Evolutionary conservation across 306 rosid species (phyloP), one percentile per base, ranked within the genome.

Genomic region (Trifolium subterraneum): DNA sequence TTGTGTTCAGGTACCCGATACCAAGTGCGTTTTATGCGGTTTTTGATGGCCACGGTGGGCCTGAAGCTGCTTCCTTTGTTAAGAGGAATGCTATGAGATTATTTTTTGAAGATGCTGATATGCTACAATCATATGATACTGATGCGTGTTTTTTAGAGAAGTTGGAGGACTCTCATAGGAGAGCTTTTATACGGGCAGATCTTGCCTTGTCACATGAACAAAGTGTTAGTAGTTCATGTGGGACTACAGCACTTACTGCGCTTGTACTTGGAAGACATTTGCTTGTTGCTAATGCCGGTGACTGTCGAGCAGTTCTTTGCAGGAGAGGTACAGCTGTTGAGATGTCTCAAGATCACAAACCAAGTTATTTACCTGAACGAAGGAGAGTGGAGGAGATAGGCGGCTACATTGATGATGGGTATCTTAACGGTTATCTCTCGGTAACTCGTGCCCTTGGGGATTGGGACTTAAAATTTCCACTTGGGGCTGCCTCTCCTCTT

Each of bases 41-140:
- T 59, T 90, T 94, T 75, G 98, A 94, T 62, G 98, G 98, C 45
- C 98, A 94, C 55, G 97, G 89, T 19, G 98, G 98, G n/a, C 90
- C 96, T 50, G 88, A 86, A 10, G 98, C 97, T 29, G 97, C 98
- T 71, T 66, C 90, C 19, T 94, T 84, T 82, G 72, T 94, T 60
- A 91, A 91, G 84, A 88, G 82, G 80, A 82, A 91, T 81, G 96
- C 93, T 3, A 78, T 88, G 90, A 87, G 77, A 78, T 79, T 94
- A 29, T 94, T 94, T 64, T 90, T 94, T 64, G 83, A 90, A 86
- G 98, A 94, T 71, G 82, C 83, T 25, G 78, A 86, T 60, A 77
- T 88, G 84, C 86, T 86, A 7, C 93, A 80, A 56, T 77, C 83
- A 52, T 76, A 64, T 47, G 92, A 88, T 64, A 70, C 84, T 71